Conservation (phyloP, 352 stramenopile species). For the Globisporangium carolinianum region DNA sequence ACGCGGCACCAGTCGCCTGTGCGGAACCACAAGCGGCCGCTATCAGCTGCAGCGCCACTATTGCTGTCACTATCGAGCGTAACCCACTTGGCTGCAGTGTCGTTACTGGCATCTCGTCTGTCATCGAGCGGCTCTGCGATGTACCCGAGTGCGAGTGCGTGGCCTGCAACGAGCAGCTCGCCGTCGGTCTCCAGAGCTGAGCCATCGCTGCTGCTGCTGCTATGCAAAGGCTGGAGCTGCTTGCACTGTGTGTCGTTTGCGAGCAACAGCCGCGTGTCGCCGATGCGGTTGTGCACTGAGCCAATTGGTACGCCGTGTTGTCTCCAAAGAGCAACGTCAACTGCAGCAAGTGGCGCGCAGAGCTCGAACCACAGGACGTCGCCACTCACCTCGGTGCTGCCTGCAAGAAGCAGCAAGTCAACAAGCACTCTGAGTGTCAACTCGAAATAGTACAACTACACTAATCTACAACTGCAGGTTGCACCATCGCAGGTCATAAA, state of each 20-base stretch:
- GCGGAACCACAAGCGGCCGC: slow-evolving; percentile 14
- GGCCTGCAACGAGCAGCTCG: slow-evolving; percentile 30
- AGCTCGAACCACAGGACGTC: slow-evolving; percentile 45
- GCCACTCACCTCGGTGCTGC: slow-evolving; percentile 56
- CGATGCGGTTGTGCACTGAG: slow-evolving; percentile 16
- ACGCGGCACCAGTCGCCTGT: slow-evolving; percentile 43
- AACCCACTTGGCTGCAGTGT: not conserved
- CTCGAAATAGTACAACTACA: no score
- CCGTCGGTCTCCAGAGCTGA: slow-evolving; percentile 7
- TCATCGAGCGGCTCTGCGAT: slow-evolving; percentile 5
- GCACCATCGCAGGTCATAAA: no score
- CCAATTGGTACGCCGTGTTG: slow-evolving; percentile 39
- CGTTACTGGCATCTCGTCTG: not conserved
- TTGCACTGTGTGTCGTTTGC: not conserved
- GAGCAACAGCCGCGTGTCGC: slow-evolving; percentile 21
- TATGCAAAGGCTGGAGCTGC: no score
- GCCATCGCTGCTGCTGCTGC: not conserved
- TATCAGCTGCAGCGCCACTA: not conserved
- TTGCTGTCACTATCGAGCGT: not conserved
- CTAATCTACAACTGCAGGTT: no score
- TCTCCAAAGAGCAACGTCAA: slow-evolving; percentile 19
- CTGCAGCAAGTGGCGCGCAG: slow-evolving; percentile 13
- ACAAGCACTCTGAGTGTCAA: not conserved
- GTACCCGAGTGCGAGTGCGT: slow-evolving; percentile 29
- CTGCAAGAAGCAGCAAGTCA: slow-evolving; percentile 9